Conservation (phyloP, 495 filamentous ascomycete species). For the Filosporella fistucella region DNA sequence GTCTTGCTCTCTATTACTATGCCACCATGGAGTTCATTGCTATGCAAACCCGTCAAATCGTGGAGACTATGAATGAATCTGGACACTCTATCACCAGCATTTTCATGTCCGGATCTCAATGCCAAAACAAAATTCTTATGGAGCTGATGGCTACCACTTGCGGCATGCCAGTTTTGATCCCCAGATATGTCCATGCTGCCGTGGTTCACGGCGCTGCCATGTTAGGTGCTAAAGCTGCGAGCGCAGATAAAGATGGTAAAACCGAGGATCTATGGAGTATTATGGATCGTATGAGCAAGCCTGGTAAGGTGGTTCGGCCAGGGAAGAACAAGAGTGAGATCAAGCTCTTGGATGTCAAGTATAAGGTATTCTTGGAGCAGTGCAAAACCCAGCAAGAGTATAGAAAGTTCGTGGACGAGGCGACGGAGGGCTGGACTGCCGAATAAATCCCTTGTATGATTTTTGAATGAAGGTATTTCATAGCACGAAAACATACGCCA, state of each 20-base stretch:
- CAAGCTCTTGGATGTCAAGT: constrained; percentile 79
- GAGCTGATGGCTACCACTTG: constrained; percentile 85
- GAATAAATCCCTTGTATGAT: too few species aligned
- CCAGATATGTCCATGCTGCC: constrained; percentile 89
- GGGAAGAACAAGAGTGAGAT: constrained; percentile 65
- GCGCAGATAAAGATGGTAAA: constrained; percentile 63
- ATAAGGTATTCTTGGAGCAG: constrained; percentile 76
- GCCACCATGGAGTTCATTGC: constrained; percentile 95
- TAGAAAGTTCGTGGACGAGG: constrained; percentile 61
- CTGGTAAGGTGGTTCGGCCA: constrained; percentile 77
- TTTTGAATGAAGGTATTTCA: too few species aligned
- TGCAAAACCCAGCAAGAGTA: constrained; percentile 72
- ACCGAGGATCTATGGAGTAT: constrained; percentile 90
- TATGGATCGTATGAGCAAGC: constrained; percentile 96
- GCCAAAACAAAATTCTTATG: constrained; percentile 91
- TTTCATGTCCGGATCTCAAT: constrained; percentile 98
- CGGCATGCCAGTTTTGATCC: constrained; percentile 86
- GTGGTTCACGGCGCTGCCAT: constrained; percentile 96
- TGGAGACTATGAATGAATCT: constrained; percentile 82
- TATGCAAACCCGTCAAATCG: constrained; percentile 90
- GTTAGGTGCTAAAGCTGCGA: constrained; percentile 93
- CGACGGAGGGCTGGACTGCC: constrained; percentile 52
- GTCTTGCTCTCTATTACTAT: constrained; percentile 88
- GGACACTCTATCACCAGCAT: constrained; percentile 85
- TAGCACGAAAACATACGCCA: too few species aligned